Conservation (phyloP, 202 grass and related monocot species). For the Sporobolus alterniflorus region DNA sequence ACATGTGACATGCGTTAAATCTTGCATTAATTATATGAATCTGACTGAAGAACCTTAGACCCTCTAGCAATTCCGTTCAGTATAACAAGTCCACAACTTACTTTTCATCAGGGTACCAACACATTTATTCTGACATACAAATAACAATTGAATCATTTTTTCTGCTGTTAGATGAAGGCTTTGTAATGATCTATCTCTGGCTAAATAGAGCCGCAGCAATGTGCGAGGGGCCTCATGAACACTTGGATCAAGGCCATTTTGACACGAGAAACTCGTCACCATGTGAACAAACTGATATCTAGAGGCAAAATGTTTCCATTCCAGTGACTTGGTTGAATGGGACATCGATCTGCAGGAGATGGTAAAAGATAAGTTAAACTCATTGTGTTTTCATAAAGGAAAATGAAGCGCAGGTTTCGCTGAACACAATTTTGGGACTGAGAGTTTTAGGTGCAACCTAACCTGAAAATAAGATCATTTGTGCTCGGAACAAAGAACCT, state of each 20-base stretch:
- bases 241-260: not conserved
- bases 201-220: not conserved
- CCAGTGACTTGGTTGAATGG: not conserved
- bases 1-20: not conserved
- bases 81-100: not conserved
- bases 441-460: not conserved
- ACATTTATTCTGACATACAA: conserved; percentile 11
- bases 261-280: not conserved
- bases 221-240: not conserved
- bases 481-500: conserved; percentile 49
- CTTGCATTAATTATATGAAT: not conserved
- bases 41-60: not conserved
- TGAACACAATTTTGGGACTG: not conserved
- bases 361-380: not conserved
- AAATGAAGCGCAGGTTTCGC: not conserved
- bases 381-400: not conserved
- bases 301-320: not conserved
- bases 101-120: not conserved
- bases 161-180: not conserved
- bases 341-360: conserved; percentile 1
- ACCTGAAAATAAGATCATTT: conserved; percentile 27
- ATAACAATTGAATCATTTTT: conserved; percentile 19
- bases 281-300: not conserved
- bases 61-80: not conserved
- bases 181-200: not conserved